These are phyloP conservation scores for Pyrenophora seminiperda DNA, from an alignment of 2,329 filamentous ascomycete species.

Conservation along the genomic window DNA sequence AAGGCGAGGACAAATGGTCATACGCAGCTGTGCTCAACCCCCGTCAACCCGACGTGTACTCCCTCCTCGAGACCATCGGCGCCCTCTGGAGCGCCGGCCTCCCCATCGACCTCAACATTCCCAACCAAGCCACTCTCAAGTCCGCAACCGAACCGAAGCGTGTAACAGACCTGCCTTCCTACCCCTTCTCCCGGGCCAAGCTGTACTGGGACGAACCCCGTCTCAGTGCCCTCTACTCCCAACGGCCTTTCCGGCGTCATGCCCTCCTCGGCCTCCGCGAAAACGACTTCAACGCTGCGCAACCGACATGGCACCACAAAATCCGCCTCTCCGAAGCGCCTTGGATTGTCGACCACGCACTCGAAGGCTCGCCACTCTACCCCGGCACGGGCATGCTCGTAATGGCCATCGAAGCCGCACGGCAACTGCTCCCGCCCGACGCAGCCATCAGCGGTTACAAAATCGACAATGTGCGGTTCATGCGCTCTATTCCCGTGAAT, in stretches of 20 bases:
- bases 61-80: constrained; percentile 6
- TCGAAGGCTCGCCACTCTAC: constrained; percentile 36
- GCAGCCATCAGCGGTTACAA: constrained; percentile 11
- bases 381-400: constrained; percentile 43
- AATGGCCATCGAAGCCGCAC: constrained; percentile 42
- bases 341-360: constrained; percentile 56
- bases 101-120: constrained; percentile 6
- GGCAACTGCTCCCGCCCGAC: constrained; percentile 14
- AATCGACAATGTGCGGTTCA: constrained; percentile 12
- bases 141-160: constrained; percentile 4
- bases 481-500: constrained; percentile 15
- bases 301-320: constrained; percentile 53
- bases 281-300: constrained; percentile 22
- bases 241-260: constrained; percentile 27
- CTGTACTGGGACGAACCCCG: constrained; percentile 27
- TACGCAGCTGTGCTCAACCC: constrained; percentile 8
- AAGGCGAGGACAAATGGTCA: constrained; percentile 9
- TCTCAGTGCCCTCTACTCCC: constrained; percentile 4
- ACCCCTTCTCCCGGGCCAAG: constrained; percentile 37
- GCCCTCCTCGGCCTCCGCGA: constrained; percentile 22
- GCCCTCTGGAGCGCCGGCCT: constrained; percentile 7
- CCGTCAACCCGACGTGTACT: neutral
- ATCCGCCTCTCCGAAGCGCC: constrained; percentile 49
- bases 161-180: constrained; percentile 17
- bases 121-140: constrained; percentile 11